phyloP scores from a whole-genome alignment of 2,329 filamentous ascomycete species.

The Hypoxylon sp. region DNA sequence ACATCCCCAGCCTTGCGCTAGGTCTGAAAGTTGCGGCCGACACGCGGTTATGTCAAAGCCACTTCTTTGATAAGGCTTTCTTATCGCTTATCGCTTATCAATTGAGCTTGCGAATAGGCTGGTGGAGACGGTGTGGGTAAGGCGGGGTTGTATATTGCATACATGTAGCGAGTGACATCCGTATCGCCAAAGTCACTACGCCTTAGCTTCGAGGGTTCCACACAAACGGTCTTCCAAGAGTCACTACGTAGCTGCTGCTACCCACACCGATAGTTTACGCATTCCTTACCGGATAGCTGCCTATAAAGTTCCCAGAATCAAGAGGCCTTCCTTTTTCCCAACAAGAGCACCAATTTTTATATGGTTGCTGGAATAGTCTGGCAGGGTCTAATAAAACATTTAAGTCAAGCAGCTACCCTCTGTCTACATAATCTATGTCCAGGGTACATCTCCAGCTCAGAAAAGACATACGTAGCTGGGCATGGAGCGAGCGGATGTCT shows the following conservation, averaged over 20 bases:
- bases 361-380: neutral
- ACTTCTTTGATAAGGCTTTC: constrained; percentile 26
- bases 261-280: constrained; percentile 9
- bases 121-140: constrained; percentile 6
- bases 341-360: neutral
- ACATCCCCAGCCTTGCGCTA: constrained; percentile 9
- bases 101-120: constrained; percentile 3
- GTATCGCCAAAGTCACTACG: neutral
- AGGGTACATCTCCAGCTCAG: constrained; percentile 1
- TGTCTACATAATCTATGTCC: constrained; percentile 2
- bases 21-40: neutral
- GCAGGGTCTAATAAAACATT: neutral
- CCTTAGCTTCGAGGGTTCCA: constrained; percentile 8
- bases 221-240: constrained; percentile 5
- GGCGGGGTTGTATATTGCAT: constrained; percentile 33
- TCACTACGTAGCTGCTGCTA: constrained; percentile 6
- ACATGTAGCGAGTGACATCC: neutral
- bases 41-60: constrained; percentile 10
- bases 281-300: constrained; percentile 1
- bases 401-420: neutral
- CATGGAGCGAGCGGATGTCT: constrained; percentile 13
- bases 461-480: constrained; percentile 19
- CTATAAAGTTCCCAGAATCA: neutral
- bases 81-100: constrained; percentile 42
- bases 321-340: neutral